A percentile compares a stretch with the other conserved stretches of the same genome.
Conservation (phyloP, 2,329 filamentous ascomycete species). For the Aspergillus sp. region DNA sequence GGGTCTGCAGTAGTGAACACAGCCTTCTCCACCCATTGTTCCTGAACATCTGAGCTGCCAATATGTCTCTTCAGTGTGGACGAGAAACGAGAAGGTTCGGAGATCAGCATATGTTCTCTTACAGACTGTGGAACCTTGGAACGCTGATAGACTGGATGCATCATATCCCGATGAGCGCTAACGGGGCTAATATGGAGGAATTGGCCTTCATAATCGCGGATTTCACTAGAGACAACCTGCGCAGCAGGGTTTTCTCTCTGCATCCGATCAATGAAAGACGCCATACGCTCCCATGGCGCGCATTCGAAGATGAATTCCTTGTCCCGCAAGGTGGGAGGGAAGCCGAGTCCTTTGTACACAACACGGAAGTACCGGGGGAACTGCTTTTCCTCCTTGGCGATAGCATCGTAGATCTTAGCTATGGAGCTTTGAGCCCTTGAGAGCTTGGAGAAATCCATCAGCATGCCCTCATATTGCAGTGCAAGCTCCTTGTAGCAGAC, state of each 20-base stretch:
- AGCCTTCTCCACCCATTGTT: constrained; percentile 77
- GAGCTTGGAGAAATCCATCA: constrained; percentile 88
- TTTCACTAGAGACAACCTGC: constrained; percentile 67
- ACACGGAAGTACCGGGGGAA: constrained; percentile 89
- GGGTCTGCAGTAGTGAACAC: constrained; percentile 77
- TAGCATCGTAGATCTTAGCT: constrained; percentile 84
- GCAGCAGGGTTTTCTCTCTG: constrained; percentile 85
- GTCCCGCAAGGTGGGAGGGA: constrained; percentile 73
- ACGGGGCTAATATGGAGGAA: constrained; percentile 79
- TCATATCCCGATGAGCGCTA: constrained; percentile 74
- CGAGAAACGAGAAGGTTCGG: constrained; percentile 73
- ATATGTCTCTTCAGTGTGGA: constrained; percentile 69
- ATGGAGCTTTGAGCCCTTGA: constrained; percentile 85
- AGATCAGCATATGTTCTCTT: constrained; percentile 78
- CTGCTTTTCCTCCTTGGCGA: constrained; percentile 73
- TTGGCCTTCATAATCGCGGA: constrained; percentile 83
- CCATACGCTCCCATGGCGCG: constrained; percentile 67
- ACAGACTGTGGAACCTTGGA: constrained; percentile 77
- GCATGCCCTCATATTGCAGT: constrained; percentile 80
- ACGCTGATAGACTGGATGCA: constrained; percentile 80
- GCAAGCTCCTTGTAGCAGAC: constrained; percentile 87
- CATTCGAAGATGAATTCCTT: constrained; percentile 93
- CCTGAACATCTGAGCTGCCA: constrained; percentile 59
- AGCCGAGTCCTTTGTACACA: constrained; percentile 82
- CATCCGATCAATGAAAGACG: constrained; percentile 83